Evolutionary conservation across 805 yeast species (phyloP).

Genomic region (Sungouiella thailandica): DNA sequence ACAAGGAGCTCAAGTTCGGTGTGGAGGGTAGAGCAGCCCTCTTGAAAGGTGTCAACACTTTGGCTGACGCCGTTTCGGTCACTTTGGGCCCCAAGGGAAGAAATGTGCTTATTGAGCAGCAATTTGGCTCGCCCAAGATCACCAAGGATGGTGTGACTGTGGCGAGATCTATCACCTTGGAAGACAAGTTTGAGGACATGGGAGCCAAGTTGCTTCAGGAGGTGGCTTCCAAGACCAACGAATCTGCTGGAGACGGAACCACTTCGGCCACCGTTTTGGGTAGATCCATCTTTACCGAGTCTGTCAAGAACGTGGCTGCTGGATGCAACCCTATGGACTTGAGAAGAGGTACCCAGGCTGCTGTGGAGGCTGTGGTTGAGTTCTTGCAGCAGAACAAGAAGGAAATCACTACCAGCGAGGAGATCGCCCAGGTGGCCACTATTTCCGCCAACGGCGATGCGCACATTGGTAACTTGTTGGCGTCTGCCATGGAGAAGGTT

Average conservation of each 20-base stretch:
- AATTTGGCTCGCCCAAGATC: conserved; percentile 94
- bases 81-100: conserved; percentile 98
- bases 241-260: conserved; percentile 98
- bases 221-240: conserved; percentile 95
- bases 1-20: conserved; percentile 94
- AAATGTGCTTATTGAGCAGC: conserved; percentile 93
- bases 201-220: conserved; percentile 95
- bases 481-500: conserved; percentile 96
- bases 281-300: conserved; percentile 90
- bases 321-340: conserved; percentile 99
- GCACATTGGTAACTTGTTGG: conserved; percentile 86
- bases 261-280: conserved; percentile 97
- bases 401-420: conserved; percentile 89
- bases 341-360: conserved; percentile 96
- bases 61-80: conserved; percentile 94
- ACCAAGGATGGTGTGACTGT: conserved; percentile 99
- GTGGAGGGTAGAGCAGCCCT: conserved; percentile 96
- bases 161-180: conserved; percentile 75
- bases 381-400: conserved; percentile 81
- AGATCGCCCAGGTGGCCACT: conserved; percentile 97
- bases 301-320: conserved; percentile 95
- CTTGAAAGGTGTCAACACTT: conserved; percentile 86
- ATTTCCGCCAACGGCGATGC: conserved; percentile 95
- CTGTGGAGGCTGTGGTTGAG: conserved; percentile 87
- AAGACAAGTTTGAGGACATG: conserved; percentile 91